Base-by-base conservation (phyloP, 768 basidiomycete species). In the Tylopilus sp. region DNA sequence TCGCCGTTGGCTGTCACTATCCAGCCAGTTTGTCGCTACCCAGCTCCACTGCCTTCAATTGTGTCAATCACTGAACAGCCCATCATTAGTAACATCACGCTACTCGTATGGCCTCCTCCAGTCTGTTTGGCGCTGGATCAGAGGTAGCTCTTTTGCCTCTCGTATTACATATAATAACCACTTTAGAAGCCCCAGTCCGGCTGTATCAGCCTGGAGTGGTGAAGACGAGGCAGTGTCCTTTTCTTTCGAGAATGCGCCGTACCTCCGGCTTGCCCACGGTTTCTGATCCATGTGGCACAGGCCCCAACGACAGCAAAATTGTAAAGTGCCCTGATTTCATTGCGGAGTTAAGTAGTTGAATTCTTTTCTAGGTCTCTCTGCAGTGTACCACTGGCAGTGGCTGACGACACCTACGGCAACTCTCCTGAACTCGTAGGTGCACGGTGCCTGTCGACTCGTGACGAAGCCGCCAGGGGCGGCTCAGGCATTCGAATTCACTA, bases 371-470 rank as follows among this genome's bases (percentile, higher is more conserved):
- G 25, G 26, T 25, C 15, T 3, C 36, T 48, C 18, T 40, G 47
- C 47, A n/a, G 38, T 48, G 36, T 38, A 18, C n/a, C n/a, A n/a
- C n/a, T n/a, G n/a, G n/a, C n/a, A n/a, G 12, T 38, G 36, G 33
- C 18, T 20, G n/a, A 8, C 17, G 33, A 13, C 15, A 13, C 36
- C n/a, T 38, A 10, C 5, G 18, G 36, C 20, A 38, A 38, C 36
- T 38, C n/a, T 38, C 33, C 33, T 35, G 36, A 18, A 1, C 6
- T 18, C 3, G 17, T n/a, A 38, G 7, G 36, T 38, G 18, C 4
- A 12, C 36, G 23, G 41, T 48, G 40, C 52, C 47, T 49, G n/a
- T n/a, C n/a, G n/a, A n/a, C n/a, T n/a, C n/a, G n/a, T n/a, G 18
- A 45, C 30, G 33, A 45, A 15, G 26, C 26, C 4, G 18, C 5